Percentiles rank a stretch among this genome's conserved stretches.
These are phyloP conservation scores for Tricholoma sp. DNA, from an alignment of 768 basidiomycete species.

Conservation along the genomic window DNA sequence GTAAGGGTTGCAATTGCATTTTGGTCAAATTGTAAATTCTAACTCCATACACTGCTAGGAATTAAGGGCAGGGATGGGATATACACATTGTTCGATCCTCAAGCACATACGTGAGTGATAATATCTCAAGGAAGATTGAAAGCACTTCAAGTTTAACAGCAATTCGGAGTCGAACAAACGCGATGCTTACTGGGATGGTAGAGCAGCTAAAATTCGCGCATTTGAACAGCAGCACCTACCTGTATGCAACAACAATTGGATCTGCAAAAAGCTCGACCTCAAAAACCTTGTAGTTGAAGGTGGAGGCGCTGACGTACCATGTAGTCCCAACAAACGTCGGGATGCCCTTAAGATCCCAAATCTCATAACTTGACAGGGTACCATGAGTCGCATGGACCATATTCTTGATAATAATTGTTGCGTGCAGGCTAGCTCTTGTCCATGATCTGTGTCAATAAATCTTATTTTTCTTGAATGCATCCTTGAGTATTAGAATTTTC, in stretches of 20 bases:
- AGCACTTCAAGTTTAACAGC: background rate
- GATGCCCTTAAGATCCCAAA: background rate
- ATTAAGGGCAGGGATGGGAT: conserved; percentile 5
- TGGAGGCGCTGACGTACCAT: background rate
- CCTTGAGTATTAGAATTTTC: background rate
- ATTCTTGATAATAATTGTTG: background rate
- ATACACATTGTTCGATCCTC: conserved; percentile 19
- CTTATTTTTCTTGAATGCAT: background rate
- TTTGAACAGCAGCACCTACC: conserved; percentile 2
- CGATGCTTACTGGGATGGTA: conserved; percentile 16
- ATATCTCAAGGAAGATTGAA: conserved; percentile 1
- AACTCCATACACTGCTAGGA: background rate
- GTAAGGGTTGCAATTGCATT: conserved; percentile 7
- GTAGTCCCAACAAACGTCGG: background rate
- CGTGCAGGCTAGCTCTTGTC: background rate
- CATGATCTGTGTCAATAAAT: background rate
- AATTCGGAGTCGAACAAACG: background rate
- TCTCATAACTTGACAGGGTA: background rate
- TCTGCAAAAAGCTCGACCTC: conserved; percentile 8
- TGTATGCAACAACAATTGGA: conserved; percentile 12
- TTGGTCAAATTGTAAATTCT: background rate
- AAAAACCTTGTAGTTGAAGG: background rate
- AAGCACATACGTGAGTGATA: conserved; percentile 17
- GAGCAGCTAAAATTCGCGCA: conserved; percentile 8
- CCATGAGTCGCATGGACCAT: background rate